Evolutionary conservation across 192 early-diverging fungal genomes (phyloP), one percentile per base, ranked within the genome.

Genomic region (Podila epigama): DNA sequence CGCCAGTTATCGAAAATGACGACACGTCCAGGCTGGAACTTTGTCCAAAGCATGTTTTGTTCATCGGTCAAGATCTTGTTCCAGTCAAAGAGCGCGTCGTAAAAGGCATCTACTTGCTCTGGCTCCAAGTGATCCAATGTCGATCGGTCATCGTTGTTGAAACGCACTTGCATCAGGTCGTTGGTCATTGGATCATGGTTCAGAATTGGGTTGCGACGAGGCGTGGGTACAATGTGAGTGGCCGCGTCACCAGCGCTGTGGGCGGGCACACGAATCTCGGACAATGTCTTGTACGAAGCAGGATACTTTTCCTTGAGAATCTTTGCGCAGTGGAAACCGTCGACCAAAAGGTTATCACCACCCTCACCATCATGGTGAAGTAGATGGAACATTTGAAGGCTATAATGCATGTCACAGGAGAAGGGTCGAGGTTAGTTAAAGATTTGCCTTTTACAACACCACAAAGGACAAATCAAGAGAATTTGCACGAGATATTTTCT

Each of bases 1-100:
- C 94, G 79, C 91, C 91, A 93, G 71, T 95, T 95, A 65, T 95
- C 91, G 66, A 95, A 87, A 32, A 91, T 88, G n/a, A 91, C 83
- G 1, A 85, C 91, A 8, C 84, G 71, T 11, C 94, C 93, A 3
- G 92, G 92, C 25, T 70, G 66, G 36, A 94, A 83, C 57, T 82
- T 75, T 27, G 86, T 82, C 90, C 90, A 92, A 22, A 84, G 78
- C 75, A 94, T 86, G 62, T 89, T 90, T 27, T 83, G 56, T 27
- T 79, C 67, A 48, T 83, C 71, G 20, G 75, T 77, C 42, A 94
- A 40, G 15, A 93, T 51, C 22, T 59, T 60, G 27, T 84, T 88
- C 92, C 93, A 95, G 39, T 87, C 83, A 57, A 81, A 75, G 29
- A 95, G 64, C 0, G 94, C 92, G 2, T 82, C 70, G 58, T 95